Evolutionary conservation across 2,329 filamentous ascomycete species (phyloP), one percentile per base, ranked within the genome.

Genomic region (Scytalidium sp.): DNA sequence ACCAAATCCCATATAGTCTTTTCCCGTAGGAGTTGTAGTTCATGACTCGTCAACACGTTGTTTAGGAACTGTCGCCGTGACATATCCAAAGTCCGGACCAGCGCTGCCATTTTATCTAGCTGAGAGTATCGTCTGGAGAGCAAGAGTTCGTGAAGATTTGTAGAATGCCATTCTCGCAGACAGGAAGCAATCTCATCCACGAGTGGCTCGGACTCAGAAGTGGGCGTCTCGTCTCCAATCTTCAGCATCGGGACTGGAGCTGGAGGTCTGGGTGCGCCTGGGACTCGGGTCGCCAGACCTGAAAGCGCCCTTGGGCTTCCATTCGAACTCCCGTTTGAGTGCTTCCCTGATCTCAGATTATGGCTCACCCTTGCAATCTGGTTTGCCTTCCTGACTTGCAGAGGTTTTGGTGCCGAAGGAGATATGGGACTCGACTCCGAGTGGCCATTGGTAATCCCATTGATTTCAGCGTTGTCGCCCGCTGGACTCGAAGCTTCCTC

Each of bases 181-280:
- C 94, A 99, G 3, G 92, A 97, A 13, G 94, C 92, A 60, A 99
- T 97, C 68, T 99, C 94, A 69, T 99, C 94, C 20, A 99, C 92
- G 53, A 99, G 71, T 2, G 94, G 94, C 67, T 99, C 95, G 8
- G 88, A 85, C 15, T 82, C 77, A 5, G 91, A 97, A 0, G 90
- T 96, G 1, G 92, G 90, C 2, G 91, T 96, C 73, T 99, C 94
- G 64, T 99, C 94, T 51, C 94, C 94, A 66, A 99, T 93, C 69
- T 97, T 96, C 47, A 99, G 79, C 88, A 97, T 94, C 3, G 94
- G 94, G 8, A 99, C 92, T 0, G 94, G 94, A 10, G 95, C 95
- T 10, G 90, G 83, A 23, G 93, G 94, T 60, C 90, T 90, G 10
- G 85, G 84, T 20, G 75, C 81, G 64, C 81, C 76, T 2, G 85